Base-by-base conservation (phyloP, 2,329 filamentous ascomycete genomes). In the Colletotrichum trifolii region DNA sequence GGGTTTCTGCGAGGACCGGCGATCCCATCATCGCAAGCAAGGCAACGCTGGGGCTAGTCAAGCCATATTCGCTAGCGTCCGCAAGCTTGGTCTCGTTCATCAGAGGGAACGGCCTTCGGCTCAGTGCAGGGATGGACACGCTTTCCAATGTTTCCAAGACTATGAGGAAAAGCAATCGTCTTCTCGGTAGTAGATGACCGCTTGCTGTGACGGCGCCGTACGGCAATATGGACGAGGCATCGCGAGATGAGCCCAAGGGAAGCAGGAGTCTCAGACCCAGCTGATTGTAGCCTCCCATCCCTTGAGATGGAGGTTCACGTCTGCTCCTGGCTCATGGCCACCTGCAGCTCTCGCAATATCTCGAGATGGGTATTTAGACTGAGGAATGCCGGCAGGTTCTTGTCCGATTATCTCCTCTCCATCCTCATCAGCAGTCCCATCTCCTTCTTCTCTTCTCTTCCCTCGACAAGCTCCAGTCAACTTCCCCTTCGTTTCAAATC, bases 181-280 rank as follows among this genome's bases (percentile, higher is more conserved):
- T 7, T 50, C 33, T 39, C 43, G 36, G 13, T 43, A 47, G 36
- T 36, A n/a, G 11, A 8, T 13, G 15, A 47, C 13, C 6, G 7
- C 34, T 4, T 25, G 12, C 39, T 54, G 25, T 50, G 35, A 42
- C 48, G 34, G n/a, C 12, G 34, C 57, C 45, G 52, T 42, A 53
- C 43, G 46, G 46, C 62, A 66, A 46, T 63, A 66, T 66, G 40
- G 40, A 17, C 57, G 63, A 63, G 36, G 63, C 58, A 66, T 66
- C 45, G 53, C 63, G 58, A 66, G 47, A 66, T 66, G 63, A 54
- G n/a, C 43, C 59, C 58, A 66, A 66, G 63, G 63, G 63, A 66
- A 62, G 45, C 42, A 57, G 58, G 53, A 57, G 52, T 63, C 59
- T 66, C 12, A 63, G 63, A 63, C 63, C 53, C 25, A 15, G 46